Percentiles rank a stretch among this genome's conserved stretches.
phyloP scores from a whole-genome alignment of 495 filamentous ascomycete genomes.

The Podospora fimiseda region DNA sequence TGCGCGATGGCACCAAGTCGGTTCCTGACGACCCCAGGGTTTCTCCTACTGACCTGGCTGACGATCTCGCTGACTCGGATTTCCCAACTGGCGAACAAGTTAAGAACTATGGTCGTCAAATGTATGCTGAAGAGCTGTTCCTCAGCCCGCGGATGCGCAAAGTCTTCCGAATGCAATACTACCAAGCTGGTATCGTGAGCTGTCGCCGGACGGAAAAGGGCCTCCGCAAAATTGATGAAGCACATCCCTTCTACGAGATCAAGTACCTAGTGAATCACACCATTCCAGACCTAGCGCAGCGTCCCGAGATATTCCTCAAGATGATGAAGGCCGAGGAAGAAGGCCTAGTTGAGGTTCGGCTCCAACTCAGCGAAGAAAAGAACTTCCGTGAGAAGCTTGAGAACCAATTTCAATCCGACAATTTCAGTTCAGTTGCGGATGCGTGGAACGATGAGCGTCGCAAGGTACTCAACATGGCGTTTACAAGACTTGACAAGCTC shows the following conservation, averaged over 20 bases:
- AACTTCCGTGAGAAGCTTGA: slow-evolving; percentile 68
- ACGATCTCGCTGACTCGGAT: slow-evolving; percentile 60
- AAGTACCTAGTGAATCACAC: slow-evolving; percentile 91
- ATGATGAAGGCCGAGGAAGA: slow-evolving; percentile 97
- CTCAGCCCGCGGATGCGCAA: slow-evolving; percentile 87
- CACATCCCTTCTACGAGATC: slow-evolving; percentile 94
- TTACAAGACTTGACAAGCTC: slow-evolving; percentile 72
- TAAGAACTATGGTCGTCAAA: slow-evolving; percentile 67
- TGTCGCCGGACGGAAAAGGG: slow-evolving; percentile 91
- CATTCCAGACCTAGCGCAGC: slow-evolving; percentile 67
- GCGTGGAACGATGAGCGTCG: slow-evolving; percentile 85
- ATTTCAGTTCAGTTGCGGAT: slow-evolving; percentile 90
- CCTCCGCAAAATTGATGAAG: slow-evolving; percentile 86
- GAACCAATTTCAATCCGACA: slow-evolving; percentile 81
- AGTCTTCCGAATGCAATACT: slow-evolving; percentile 73
- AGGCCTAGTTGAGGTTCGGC: slow-evolving; percentile 75
- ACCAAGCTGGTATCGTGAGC: slow-evolving; percentile 72
- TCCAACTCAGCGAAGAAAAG: slow-evolving; percentile 67
- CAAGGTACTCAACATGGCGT: slow-evolving; percentile 75
- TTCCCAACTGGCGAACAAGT: slow-evolving; percentile 73
- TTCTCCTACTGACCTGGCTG: slow-evolving; percentile 80
- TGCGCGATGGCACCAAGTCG: slow-evolving; percentile 67
- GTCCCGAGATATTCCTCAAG: slow-evolving; percentile 81
- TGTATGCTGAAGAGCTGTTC: slow-evolving; percentile 87
- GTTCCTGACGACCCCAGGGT: slow-evolving; percentile 75